Base-by-base conservation (phyloP, 768 basidiomycete genomes). In the Pleurotus giganteus region DNA sequence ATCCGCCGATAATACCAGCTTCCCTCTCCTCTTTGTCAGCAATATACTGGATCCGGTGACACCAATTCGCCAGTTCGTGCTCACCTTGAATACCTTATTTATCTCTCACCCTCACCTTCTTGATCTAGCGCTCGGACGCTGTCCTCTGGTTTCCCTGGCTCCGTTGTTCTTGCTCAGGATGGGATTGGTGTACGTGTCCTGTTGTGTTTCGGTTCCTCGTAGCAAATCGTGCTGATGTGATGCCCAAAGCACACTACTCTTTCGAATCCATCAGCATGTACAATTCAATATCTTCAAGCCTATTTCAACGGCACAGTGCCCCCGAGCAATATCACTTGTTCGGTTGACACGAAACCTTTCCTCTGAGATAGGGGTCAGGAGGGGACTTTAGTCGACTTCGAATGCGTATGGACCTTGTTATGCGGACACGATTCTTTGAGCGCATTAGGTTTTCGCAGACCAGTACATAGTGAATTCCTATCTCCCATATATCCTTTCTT, bases 271-370 rank as follows among this genome's bases (percentile, higher is more conserved):
- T 67, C 66, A 9, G 42, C 57, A 1, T 69, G 68, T 56, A 67
- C 66, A 7, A 36, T 47, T 11, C 54, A 53, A 31, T 56, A 71
- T 53, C 61, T 81, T 28, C 66, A 68, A 8, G 63, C 64, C 2
- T 80, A 79, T 59, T 76, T 80, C 56, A 53, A n/a, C n/a, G 78
- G 79, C 3, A 69, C 66, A 1, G 59, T 80, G 1, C 79, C 79
- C 6, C 21, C 44, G 9, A 27, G 13, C 13, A 45, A 45, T 24
- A 13, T 27, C 12, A 45, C 44, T 45, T 45, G 44, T 28, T 5
- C 21, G 19, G 23, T 28, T 26, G 27, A 45, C 24, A 45, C 23
- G 11, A 45, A 7, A 45, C 44, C 17, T 26, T 19, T 45, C 12
- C 17, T 24, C 17, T 5, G 39, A 11, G n/a, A n/a, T 13, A n/a